Base-by-base conservation (phyloP, 2,329 filamentous ascomycete species). In the Magnaporthiopsis poae region DNA sequence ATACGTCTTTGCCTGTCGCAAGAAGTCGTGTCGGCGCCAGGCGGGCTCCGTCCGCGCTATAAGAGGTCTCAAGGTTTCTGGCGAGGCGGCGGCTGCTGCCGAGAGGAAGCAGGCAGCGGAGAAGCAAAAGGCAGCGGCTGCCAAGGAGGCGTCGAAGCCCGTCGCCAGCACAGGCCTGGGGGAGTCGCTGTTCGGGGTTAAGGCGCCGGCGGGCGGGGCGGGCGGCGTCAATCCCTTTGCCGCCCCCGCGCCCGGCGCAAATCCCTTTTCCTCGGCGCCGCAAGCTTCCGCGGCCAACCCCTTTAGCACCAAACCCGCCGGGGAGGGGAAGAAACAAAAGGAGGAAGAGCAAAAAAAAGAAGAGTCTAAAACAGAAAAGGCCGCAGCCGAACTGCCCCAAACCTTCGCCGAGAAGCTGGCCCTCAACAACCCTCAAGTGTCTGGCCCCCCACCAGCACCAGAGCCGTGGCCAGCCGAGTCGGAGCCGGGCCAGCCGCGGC, bases 1-100 rank as follows among this genome's bases (percentile, higher is more conserved):
- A 25, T 98, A 97, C 74, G 82, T 99, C 15, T 92, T 96, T 76
- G 86, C 86, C 25, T 99, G 95, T 77, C 85, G 87, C 68, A 84
- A 86, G 70, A 91, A 90, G 75, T 81, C 86, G 13, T 99, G 95
- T 75, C 86, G 90, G 72, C 84, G 93, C 69, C 94, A 92, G 73
- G 84, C 88, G 27, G 95, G 95, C 1, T 94, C 90, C 74, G 84
- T 97, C 67, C 85, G 93, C 35, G 90, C 84, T 0, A 74, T 96
- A 60, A 82, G 94, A 68, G 90, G 88, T 3, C 82, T 91, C 25
- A 84, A 87, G 35, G 77, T 87, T 27, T 80, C 81, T 35, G 78
- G 80, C 25, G 79, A 77, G 0, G 73, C 70, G 29, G 73, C 71
- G 46, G 71, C 74, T 35, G 74, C 71, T 25, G 71, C 75, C 67